These are phyloP conservation scores for Pelargonium nanum DNA, from an alignment of 345 rosid species.

Conservation along the genomic window DNA sequence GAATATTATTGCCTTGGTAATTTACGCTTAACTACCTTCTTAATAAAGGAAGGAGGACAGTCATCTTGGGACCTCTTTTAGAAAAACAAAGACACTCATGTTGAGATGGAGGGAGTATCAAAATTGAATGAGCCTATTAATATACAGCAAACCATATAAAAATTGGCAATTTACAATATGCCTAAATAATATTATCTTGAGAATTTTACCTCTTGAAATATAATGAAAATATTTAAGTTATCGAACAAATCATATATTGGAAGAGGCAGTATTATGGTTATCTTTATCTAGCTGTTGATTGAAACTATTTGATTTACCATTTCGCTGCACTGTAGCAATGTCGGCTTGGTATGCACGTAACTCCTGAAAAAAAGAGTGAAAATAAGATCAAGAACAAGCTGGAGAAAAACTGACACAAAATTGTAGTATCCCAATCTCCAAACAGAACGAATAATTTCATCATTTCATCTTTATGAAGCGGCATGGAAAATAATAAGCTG, in stretches of 20 bases:
- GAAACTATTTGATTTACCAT: slow-evolving; percentile 50
- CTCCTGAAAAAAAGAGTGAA: slow-evolving; percentile 45
- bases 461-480: too few relatives aligned
- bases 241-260: too few relatives aligned
- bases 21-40: too few relatives aligned
- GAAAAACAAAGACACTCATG: too few relatives aligned
- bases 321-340: slow-evolving; percentile 81
- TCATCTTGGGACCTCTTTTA: too few relatives aligned
- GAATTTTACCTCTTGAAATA: background rate
- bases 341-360: slow-evolving; percentile 99
- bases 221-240: background rate
- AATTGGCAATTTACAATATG: background rate
- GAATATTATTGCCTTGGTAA: too few relatives aligned
- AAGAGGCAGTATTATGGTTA: too few relatives aligned
- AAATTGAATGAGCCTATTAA: too few relatives aligned
- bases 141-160: background rate
- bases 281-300: too few relatives aligned
- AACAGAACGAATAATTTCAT: background rate
- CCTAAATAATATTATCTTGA: slow-evolving; percentile 1
- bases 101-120: too few relatives aligned
- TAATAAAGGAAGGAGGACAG: too few relatives aligned
- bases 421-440: background rate
- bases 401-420: background rate
- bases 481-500: background rate
- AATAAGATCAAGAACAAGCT: background rate